Percentiles rank a stretch among this genome's conserved stretches.
Conservation (phyloP, 495 filamentous ascomycete species). For the Aspergillus avenaceus region DNA sequence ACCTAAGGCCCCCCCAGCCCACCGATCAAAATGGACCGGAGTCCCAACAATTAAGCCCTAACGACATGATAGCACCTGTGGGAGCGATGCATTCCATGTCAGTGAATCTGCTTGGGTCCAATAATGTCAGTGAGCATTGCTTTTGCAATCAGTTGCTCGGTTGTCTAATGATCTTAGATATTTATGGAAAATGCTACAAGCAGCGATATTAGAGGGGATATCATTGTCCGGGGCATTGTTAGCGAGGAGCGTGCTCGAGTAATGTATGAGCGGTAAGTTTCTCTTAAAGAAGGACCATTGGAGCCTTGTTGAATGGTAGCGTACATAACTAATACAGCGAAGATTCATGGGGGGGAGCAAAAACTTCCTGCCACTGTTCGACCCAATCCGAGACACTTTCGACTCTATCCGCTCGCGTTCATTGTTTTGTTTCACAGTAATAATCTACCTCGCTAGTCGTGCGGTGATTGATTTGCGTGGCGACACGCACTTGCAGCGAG, state of each 20-base stretch:
- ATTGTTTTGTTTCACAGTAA: constrained; percentile 41
- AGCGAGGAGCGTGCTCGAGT: constrained; percentile 35
- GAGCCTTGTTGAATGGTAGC: too few species aligned
- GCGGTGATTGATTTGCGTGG: constrained; percentile 33
- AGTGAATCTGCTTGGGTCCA: constrained; percentile 35
- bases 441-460: constrained; percentile 39
- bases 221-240: constrained; percentile 38
- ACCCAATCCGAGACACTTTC: constrained; percentile 42
- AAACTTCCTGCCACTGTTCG: constrained; percentile 37
- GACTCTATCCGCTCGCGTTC: constrained; percentile 41
- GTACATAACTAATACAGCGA: too few species aligned
- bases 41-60: constrained; percentile 37
- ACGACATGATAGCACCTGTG: constrained; percentile 41
- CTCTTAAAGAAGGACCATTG: background rate
- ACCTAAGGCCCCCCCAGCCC: constrained; percentile 22
- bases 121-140: constrained; percentile 20
- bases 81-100: constrained; percentile 42
- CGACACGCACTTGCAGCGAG: constrained; percentile 40
- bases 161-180: constrained; percentile 17
- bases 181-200: constrained; percentile 34
- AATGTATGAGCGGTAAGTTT: constrained; percentile 38
- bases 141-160: background rate
- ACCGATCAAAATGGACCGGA: constrained; percentile 28
- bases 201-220: constrained; percentile 30
- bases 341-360: constrained; percentile 40